Evolutionary conservation across 495 filamentous ascomycete species (phyloP), one percentile per base, ranked within the genome.

Genomic region (Lichina pygmaea): DNA sequence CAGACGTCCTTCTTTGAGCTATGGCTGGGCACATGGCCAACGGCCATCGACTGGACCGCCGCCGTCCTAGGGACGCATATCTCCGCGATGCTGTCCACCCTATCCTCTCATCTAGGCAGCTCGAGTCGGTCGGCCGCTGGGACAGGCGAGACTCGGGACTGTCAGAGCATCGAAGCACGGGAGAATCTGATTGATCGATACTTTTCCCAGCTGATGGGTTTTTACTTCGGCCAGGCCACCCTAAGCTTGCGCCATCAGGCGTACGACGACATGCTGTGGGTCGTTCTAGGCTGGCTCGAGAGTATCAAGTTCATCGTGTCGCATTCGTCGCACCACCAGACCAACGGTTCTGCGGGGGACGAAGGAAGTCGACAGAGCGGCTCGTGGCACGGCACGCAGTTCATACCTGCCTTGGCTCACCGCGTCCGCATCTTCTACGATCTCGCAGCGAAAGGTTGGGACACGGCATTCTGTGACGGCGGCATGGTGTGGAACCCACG

Each of bases 241-340:
- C 77, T 86, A 49, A 62, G 68, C 15, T 62, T 95, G 32, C 69
- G 83, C 15, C 71, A 68, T 34, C 71, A 95, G 54, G 89, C 86
- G 1, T 93, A 77, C 55, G 89, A 97, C 57, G 89, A 97, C 56
- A 94, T 94, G 67, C 69, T 93, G 16, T 97, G 89, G 89, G 84
- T 95, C 9, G 86, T 93, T 1, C 64, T 95, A 41, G 80, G 77
- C 45, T 95, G 86, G 86, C 66, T 94, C 48, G 81, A 91, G 55
- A 70, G 68, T 42, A 73, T 82, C 52, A 74, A 82, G 51, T 81
- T 89, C 54, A 70, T 85, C 41, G 57, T 75, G 34, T 52, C 67
- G 34, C 77, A 84, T 48, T 39, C 46, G 52, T 51, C 37, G 42
- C 47, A 34, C 12, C 48, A 36, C 15, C 39, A 49, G 15, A 15